phyloP scores from a whole-genome alignment of 2,329 filamentous ascomycete species.

The Mycosphaerelloides madeirae region DNA sequence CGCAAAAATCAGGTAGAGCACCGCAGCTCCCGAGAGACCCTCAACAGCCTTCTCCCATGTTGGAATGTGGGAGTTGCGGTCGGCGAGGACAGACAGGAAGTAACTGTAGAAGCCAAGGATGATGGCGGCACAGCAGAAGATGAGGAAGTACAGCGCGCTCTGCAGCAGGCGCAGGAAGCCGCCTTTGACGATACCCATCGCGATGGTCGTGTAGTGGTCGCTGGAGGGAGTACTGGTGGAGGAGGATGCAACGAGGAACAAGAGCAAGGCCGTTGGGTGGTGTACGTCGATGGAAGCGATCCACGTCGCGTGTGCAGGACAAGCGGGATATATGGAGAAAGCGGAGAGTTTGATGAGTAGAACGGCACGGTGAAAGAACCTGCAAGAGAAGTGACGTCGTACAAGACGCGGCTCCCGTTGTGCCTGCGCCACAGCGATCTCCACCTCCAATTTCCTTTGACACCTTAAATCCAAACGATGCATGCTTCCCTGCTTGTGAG shows the following conservation, averaged over 20 bases:
- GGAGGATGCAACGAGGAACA: constrained; percentile 2
- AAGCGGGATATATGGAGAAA: no score
- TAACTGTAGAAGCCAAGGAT: constrained; percentile 67
- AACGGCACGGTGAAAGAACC: no score
- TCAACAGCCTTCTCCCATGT: constrained; percentile 54
- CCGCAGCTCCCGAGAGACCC: constrained; percentile 69
- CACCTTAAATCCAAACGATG: no score
- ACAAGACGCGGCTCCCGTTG: no score
- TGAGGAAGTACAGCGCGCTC: constrained; percentile 66
- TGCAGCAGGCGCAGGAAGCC: constrained; percentile 63
- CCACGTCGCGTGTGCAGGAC: no score
- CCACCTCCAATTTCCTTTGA: no score
- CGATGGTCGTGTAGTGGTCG: constrained; percentile 2
- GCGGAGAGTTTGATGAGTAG: no score
- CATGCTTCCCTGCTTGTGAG: no score
- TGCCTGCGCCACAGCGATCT: no score
- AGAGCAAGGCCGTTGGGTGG: background rate
- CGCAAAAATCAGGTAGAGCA: constrained; percentile 70
- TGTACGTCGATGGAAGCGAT: no score
- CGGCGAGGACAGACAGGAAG: constrained; percentile 69
- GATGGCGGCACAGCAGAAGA: constrained; percentile 67
- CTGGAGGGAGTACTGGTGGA: background rate
- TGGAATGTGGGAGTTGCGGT: constrained; percentile 60
- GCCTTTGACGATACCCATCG: constrained; percentile 42
- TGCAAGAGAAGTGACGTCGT: no score